phyloP scores from a whole-genome alignment of 148 eudicot species.

The Silene uniflora region DNA sequence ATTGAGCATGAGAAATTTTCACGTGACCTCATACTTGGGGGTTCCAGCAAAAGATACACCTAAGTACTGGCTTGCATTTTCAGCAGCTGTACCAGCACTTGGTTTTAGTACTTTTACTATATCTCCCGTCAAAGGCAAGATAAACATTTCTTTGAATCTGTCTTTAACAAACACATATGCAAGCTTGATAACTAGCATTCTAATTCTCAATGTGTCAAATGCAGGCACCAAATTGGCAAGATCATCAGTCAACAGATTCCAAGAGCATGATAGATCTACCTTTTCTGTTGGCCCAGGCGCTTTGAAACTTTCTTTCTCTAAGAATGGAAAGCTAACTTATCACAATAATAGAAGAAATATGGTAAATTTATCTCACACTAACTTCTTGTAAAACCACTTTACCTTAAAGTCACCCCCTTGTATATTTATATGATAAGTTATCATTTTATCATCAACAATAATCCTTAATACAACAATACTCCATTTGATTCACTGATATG shows the following conservation, averaged over 20 bases:
- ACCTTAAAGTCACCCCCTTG: neutral
- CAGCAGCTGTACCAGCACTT: constrained; percentile 69
- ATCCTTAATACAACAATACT: too few relatives aligned
- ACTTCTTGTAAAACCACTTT: neutral
- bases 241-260: constrained; percentile 40
- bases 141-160: constrained; percentile 10
- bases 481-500: neutral
- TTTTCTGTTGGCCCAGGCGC: constrained; percentile 56
- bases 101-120: constrained; percentile 68
- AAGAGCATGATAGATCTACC: constrained; percentile 32
- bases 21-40: constrained; percentile 56
- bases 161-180: neutral
- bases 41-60: constrained; percentile 32
- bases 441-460: neutral
- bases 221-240: constrained; percentile 42
- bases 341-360: constrained; percentile 39
- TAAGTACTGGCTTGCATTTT: constrained; percentile 65
- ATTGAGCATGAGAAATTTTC: constrained; percentile 44
- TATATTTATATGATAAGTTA: neutral
- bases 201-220: constrained; percentile 14
- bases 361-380: constrained; percentile 36
- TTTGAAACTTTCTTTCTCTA: constrained; percentile 43
- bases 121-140: constrained; percentile 49
- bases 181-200: neutral
- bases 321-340: constrained; percentile 43